These are phyloP conservation scores for Cryomyces minteri DNA, from an alignment of 495 filamentous ascomycete species.

Conservation along the genomic window DNA sequence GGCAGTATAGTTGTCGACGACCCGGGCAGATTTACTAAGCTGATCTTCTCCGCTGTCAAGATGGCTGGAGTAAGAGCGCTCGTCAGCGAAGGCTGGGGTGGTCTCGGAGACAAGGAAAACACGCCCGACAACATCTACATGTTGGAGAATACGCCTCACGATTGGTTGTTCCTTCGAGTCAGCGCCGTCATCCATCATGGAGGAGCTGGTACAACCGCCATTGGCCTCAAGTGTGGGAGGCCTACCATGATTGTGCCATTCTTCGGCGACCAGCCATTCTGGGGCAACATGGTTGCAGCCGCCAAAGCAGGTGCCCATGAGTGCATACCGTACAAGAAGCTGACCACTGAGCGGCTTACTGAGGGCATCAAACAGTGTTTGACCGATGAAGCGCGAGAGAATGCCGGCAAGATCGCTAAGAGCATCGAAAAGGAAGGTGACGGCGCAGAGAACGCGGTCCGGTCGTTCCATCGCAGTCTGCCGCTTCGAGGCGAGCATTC, in stretches of 20 bases:
- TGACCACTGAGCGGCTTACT: constrained; percentile 43
- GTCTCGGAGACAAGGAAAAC: constrained; percentile 12
- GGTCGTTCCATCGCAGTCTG: constrained; percentile 48
- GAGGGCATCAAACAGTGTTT: constrained; percentile 53
- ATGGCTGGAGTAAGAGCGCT: constrained; percentile 19
- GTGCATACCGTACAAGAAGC: constrained; percentile 53
- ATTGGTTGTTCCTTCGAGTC: constrained; percentile 20
- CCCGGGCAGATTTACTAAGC: constrained; percentile 18
- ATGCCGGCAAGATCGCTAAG: constrained; percentile 38
- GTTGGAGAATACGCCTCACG: constrained; percentile 23
- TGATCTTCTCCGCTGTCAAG: constrained; percentile 20
- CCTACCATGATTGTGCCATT: constrained; percentile 24
- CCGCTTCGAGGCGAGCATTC: constrained; percentile 32
- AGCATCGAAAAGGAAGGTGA: constrained; percentile 50
- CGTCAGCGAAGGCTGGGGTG: constrained; percentile 23
- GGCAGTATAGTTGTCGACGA: constrained; percentile 23
- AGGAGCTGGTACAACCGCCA: constrained; percentile 21
- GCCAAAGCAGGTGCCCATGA: constrained; percentile 43
- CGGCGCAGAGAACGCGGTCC: constrained; percentile 54
- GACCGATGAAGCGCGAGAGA: constrained; percentile 32
- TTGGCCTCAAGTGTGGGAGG: constrained; percentile 18
- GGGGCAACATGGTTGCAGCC: constrained; percentile 54
- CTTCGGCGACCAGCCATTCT: constrained; percentile 49
- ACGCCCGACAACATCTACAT: constrained; percentile 19
- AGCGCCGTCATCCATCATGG: constrained; percentile 22